phyloP scores from a whole-genome alignment of 108 stramenopile species.

The Discostella stelligeroides region DNA sequence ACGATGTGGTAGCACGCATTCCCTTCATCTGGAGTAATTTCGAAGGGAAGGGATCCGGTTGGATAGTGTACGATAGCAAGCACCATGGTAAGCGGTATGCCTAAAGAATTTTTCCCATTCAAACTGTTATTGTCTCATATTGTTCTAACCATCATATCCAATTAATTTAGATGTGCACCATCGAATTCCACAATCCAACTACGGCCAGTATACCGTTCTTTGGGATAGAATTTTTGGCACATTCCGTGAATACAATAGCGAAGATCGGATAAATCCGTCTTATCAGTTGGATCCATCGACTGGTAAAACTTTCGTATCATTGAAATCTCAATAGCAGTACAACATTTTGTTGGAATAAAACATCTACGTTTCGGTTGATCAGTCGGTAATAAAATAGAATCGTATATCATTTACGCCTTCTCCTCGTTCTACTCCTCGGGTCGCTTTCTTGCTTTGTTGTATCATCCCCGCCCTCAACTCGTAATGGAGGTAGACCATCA shows the following conservation, averaged over 20 bases:
- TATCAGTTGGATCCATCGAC: constrained; percentile 73
- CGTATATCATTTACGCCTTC: constrained; percentile 15
- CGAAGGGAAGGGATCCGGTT: constrained; percentile 9
- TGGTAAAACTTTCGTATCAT: constrained; percentile 32
- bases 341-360: neutral
- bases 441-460: neutral
- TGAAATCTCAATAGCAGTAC: constrained; percentile 1
- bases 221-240: constrained; percentile 94
- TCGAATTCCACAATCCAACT: constrained; percentile 94
- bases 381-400: too few relatives aligned
- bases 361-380: neutral
- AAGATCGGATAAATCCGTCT: constrained; percentile 79
- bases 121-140: neutral
- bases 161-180: constrained; percentile 83
- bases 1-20: constrained; percentile 67
- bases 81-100: constrained; percentile 62
- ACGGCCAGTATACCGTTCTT: constrained; percentile 96
- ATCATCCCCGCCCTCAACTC: constrained; percentile 20
- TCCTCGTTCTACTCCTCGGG: neutral
- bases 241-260: constrained; percentile 73
- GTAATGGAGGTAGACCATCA: constrained; percentile 31
- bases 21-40: constrained; percentile 24
- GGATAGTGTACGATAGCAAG: constrained; percentile 84
- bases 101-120: neutral
- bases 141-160: neutral